phyloP scores from a whole-genome alignment of 768 basidiomycete species.

The Gloeophyllum trabeum region DNA sequence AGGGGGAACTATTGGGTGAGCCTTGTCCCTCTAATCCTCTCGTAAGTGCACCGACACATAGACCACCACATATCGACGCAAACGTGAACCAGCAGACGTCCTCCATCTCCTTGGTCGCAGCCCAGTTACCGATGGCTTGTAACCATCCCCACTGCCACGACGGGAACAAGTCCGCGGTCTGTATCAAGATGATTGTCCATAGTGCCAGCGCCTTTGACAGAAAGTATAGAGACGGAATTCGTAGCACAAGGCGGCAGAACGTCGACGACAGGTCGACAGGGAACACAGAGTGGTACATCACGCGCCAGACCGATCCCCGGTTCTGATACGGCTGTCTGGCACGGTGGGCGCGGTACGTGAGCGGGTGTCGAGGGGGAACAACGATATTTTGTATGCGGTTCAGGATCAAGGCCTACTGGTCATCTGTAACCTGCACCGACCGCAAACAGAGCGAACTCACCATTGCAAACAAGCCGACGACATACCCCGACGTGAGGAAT shows the following conservation, averaged over 20 bases:
- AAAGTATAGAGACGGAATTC: constrained; percentile 53
- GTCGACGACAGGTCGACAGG: constrained; percentile 56
- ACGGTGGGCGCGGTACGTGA: constrained; percentile 12
- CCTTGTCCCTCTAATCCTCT: constrained; percentile 57
- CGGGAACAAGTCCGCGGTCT: constrained; percentile 36
- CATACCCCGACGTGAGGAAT: constrained; percentile 67
- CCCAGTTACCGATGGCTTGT: constrained; percentile 32
- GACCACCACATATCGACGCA: constrained; percentile 50
- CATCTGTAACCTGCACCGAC: not conserved
- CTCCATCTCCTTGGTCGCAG: constrained; percentile 36
- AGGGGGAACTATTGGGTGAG: constrained; percentile 41
- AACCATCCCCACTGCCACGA: constrained; percentile 19
- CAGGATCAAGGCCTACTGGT: constrained; percentile 58
- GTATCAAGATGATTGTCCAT: constrained; percentile 49
- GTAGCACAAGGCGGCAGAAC: constrained; percentile 43
- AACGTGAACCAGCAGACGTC: constrained; percentile 71
- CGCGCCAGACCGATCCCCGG: constrained; percentile 11
- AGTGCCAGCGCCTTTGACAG: constrained; percentile 43
- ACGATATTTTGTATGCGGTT: constrained; percentile 75
- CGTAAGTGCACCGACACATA: constrained; percentile 55
- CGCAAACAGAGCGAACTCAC: constrained; percentile 22
- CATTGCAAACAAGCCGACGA: constrained; percentile 54
- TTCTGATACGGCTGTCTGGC: constrained; percentile 1
- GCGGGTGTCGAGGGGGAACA: constrained; percentile 43
- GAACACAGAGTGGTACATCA: constrained; percentile 30